Evolutionary conservation across 371 early-diverging fungal genomes (phyloP), one percentile per base, ranked within the genome.

Genomic region (Saksenaea vasiformis): DNA sequence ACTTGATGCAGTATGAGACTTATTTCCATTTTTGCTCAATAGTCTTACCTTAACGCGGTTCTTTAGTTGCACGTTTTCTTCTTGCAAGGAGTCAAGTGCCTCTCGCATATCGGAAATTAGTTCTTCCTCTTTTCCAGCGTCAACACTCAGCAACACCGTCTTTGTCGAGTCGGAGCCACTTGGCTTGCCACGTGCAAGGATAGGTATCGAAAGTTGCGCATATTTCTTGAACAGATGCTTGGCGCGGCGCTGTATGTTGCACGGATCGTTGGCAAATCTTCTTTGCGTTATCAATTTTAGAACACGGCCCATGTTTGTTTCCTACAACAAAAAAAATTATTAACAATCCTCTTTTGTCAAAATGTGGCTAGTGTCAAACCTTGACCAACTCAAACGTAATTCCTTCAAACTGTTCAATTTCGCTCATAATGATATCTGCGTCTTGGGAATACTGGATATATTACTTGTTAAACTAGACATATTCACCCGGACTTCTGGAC

Each of bases 301-400:
- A 9, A 81, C 58, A 53, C 72, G 74, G 22, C 81, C 81, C 81
- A 81, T 81, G 24, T 67, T 77, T n/a, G 81, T 78, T 68, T 81
- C 77, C 78, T 80, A 53, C 17, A 19, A 44, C n/a, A 15, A 38
- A n/a, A 14, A 55, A 14, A 22, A 56, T 27, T 14, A 41, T 47
- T 17, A 47, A 22, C 51, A 22, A 34, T 1, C 9, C n/a, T 37
- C 26, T 14, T 24, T 9, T 7, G 22, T 34, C 28, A 64, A 37
- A 22, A 8, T 36, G 19, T 14, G 54, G 31, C 31, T 60, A 44
- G 10, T 19, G 5, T 41, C 43, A 7, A 70, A 75, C 79, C 69
- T 80, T 80, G 39, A 75, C 77, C 14, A 80, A 58, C 22, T 80
- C 70, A 61, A 80, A 80, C 5, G 80, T 73, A 3, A 77, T 76